Evolutionary conservation across 2,329 filamentous ascomycete species (phyloP).

Genomic region (Aspergillus novoparasiticus): DNA sequence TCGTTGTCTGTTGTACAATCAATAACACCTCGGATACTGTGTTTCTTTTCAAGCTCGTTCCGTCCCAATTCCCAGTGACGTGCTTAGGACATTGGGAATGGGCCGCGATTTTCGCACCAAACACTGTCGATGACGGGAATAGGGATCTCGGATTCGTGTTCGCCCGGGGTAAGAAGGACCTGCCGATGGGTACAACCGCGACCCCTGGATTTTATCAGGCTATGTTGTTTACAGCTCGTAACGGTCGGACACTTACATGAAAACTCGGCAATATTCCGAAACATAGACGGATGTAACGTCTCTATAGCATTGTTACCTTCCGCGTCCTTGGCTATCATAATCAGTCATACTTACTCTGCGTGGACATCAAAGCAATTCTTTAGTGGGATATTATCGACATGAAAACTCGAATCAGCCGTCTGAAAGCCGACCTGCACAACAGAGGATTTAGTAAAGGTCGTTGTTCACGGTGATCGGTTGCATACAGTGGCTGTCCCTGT

Average conservation of each 20-base stretch:
- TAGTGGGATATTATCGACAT: constrained; percentile 7
- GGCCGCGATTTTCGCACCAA: neutral
- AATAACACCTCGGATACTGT: neutral
- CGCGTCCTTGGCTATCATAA: too few species aligned
- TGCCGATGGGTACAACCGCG: constrained; percentile 1
- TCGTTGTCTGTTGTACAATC: neutral
- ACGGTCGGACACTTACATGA: neutral
- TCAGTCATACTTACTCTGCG: constrained; percentile 10
- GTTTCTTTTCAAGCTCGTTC: rapidly evolving
- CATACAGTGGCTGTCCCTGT: constrained; percentile 6
- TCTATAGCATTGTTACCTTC: neutral
- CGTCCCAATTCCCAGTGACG: rapidly evolving
- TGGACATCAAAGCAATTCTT: constrained; percentile 13
- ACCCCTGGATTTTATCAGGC: neutral
- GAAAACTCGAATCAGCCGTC: constrained; percentile 11
- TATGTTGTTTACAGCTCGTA: too few species aligned
- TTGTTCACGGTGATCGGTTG: neutral
- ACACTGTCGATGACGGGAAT: constrained; percentile 2
- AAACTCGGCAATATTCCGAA: constrained; percentile 1
- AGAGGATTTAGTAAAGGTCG: neutral
- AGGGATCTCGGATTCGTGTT: neutral
- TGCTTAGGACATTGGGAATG: neutral
- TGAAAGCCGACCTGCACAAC: constrained; percentile 17
- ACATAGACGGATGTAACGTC: neutral
- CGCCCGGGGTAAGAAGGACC: neutral